phyloP scores from a whole-genome alignment of 768 basidiomycete genomes.

The Lactifluus pinguis region DNA sequence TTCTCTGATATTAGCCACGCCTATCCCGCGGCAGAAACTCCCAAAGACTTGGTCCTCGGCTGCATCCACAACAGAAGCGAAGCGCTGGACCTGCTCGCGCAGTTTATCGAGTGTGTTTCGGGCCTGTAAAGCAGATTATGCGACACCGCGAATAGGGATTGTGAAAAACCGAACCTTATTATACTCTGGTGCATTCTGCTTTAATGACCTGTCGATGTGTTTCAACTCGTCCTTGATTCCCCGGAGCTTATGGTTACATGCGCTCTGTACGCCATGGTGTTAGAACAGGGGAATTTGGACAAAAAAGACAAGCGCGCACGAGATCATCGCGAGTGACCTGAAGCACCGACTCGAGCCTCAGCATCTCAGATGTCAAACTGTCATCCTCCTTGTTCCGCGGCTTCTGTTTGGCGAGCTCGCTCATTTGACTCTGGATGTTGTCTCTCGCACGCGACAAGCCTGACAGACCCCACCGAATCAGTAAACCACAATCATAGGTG shows the following conservation, averaged over 20 bases:
- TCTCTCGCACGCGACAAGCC: conserved; percentile 59
- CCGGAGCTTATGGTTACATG: conserved; percentile 61
- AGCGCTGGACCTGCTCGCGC: conserved; percentile 42
- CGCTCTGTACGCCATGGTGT: conserved; percentile 40
- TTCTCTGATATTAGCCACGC: conserved; percentile 75
- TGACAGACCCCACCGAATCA: conserved; percentile 14
- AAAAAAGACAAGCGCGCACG: conserved; percentile 29
- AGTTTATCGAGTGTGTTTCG: conserved; percentile 44
- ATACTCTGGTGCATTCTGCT: conserved; percentile 56
- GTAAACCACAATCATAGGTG: background rate
- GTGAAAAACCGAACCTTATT: conserved; percentile 44
- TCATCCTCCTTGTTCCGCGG: conserved; percentile 83
- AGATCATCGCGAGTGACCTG: conserved; percentile 75
- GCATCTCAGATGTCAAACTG: conserved; percentile 62
- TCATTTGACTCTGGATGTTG: conserved; percentile 59
- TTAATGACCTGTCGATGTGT: conserved; percentile 64
- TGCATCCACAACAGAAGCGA: conserved; percentile 51
- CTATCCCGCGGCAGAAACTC: conserved; percentile 71
- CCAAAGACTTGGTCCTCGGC: conserved; percentile 78
- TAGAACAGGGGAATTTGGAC: background rate
- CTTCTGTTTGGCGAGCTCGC: conserved; percentile 77
- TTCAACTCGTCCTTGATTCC: conserved; percentile 82
- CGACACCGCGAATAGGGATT: background rate
- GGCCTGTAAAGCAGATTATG: conserved; percentile 34
- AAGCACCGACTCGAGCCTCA: conserved; percentile 68